Percentiles rank a stretch among this genome's conserved stretches.
phyloP scores from a whole-genome alignment of 805 yeast genomes.

The Kuraishia capsulata region DNA sequence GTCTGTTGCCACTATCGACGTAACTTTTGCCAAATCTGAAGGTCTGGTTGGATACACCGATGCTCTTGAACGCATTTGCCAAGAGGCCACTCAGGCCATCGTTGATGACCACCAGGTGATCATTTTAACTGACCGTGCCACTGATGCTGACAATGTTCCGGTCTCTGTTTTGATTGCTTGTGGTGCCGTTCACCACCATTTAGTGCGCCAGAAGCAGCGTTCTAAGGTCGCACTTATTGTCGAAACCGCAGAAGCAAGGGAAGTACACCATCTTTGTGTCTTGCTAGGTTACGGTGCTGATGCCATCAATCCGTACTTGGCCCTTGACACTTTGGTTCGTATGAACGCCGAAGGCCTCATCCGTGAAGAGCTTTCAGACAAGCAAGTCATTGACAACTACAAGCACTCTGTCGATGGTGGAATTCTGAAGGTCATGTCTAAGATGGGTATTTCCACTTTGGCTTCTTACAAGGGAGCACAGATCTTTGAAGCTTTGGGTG shows the following conservation, averaged over 20 bases:
- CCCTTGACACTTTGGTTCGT: conserved; percentile 78
- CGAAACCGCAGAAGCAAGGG: conserved; percentile 96
- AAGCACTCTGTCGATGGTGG: conserved; percentile 84
- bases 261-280: conserved; percentile 93
- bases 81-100: conserved; percentile 80
- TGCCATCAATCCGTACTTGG: conserved; percentile 89
- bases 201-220: conserved; percentile 92
- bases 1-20: conserved; percentile 77
- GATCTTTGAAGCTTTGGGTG: conserved; percentile 94
- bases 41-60: conserved; percentile 81
- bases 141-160: conserved; percentile 58
- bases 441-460: conserved; percentile 97
- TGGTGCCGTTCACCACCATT: conserved; percentile 95
- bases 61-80: conserved; percentile 80
- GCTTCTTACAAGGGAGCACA: conserved; percentile 99
- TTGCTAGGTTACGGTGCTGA: conserved; percentile 96
- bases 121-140: conserved; percentile 60
- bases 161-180: conserved; percentile 86
- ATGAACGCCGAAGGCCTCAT: conserved; percentile 76
- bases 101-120: conserved; percentile 66
- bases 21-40: conserved; percentile 75
- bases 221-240: conserved; percentile 86
- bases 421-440: conserved; percentile 93
- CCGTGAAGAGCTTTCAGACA: conserved; percentile 44
- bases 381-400: conserved; percentile 64